Evolutionary conservation across 2,329 filamentous ascomycete species (phyloP).

Genomic region (Leptosphaerulina australis): DNA sequence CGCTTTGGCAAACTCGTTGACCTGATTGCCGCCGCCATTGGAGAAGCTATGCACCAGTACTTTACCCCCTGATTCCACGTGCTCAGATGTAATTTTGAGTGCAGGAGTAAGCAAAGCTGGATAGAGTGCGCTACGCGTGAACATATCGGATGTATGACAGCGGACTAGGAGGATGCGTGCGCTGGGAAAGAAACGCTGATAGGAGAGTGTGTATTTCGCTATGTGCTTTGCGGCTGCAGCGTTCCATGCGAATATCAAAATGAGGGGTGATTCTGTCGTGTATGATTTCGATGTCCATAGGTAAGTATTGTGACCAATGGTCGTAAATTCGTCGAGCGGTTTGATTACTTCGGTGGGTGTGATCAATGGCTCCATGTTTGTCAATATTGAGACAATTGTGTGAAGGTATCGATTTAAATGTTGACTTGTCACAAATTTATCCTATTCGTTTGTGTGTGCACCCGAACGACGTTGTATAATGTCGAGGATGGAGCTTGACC

Average conservation of each 20-base stretch:
- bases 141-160: constrained; percentile 40
- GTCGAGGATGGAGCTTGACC: background rate
- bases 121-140: constrained; percentile 29
- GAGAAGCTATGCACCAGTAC: constrained; percentile 46
- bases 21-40: constrained; percentile 46
- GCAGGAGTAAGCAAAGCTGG: constrained; percentile 31
- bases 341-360: constrained; percentile 15
- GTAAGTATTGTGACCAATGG: constrained; percentile 44
- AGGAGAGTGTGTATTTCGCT: constrained; percentile 45
- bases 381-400: background rate
- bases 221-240: constrained; percentile 46
- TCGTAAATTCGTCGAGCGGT: constrained; percentile 40
- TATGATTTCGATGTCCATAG: constrained; percentile 30
- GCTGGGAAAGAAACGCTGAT: constrained; percentile 41
- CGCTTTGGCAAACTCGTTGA: constrained; percentile 41
- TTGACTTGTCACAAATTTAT: background rate
- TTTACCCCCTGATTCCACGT: constrained; percentile 30
- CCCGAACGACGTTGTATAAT: background rate
- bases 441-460: background rate
- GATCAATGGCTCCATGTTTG: constrained; percentile 17
- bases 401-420: background rate
- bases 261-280: constrained; percentile 27
- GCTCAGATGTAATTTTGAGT: constrained; percentile 32
- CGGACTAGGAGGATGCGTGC: constrained; percentile 41
- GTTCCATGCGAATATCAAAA: constrained; percentile 46